Percentiles rank a stretch among this genome's conserved stretches.
These are phyloP conservation scores for Solidago caesia DNA, from an alignment of 129 eudicot genomes.

Conservation along the genomic window DNA sequence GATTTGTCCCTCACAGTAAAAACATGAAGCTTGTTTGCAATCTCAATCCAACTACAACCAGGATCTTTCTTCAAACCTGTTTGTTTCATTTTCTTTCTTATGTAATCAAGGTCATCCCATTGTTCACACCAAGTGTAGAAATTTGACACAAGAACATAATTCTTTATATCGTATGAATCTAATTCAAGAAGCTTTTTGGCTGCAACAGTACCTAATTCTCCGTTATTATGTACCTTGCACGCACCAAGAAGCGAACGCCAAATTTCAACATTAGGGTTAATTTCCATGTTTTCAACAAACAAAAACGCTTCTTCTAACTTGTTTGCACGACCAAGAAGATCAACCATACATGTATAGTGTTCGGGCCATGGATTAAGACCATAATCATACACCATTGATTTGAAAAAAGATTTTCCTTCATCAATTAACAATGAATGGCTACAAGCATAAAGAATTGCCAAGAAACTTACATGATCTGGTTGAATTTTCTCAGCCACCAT, in stretches of 20 bases:
- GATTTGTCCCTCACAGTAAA: conserved; percentile 65
- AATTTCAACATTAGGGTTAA: conserved; percentile 57
- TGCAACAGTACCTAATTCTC: conserved; percentile 61
- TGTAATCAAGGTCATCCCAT: conserved; percentile 69
- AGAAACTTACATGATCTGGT: conserved; percentile 78
- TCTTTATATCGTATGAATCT: conserved; percentile 61
- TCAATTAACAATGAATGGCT: conserved; percentile 71
- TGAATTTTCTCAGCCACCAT: conserved; percentile 49
- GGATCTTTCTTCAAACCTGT: conserved; percentile 79
- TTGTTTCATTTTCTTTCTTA: conserved; percentile 63
- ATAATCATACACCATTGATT: conserved; percentile 49
- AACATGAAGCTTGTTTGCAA: conserved; percentile 56
- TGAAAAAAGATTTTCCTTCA: conserved; percentile 55
- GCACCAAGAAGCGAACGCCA: conserved; percentile 88
- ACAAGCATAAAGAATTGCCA: conserved; percentile 82
- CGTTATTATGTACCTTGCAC: conserved; percentile 55
- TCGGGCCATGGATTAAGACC: conserved; percentile 81
- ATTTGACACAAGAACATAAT: conserved; percentile 78
- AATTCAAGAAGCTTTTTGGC: conserved; percentile 60
- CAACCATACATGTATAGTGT: conserved; percentile 83
- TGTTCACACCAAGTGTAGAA: conserved; percentile 51
- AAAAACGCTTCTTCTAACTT: conserved; percentile 61
- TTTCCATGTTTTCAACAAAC: conserved; percentile 56
- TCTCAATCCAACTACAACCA: conserved; percentile 96
- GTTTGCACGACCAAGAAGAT: conserved; percentile 80